Conservation (phyloP, 345 rosid genomes). For the Carallia brachiata region DNA sequence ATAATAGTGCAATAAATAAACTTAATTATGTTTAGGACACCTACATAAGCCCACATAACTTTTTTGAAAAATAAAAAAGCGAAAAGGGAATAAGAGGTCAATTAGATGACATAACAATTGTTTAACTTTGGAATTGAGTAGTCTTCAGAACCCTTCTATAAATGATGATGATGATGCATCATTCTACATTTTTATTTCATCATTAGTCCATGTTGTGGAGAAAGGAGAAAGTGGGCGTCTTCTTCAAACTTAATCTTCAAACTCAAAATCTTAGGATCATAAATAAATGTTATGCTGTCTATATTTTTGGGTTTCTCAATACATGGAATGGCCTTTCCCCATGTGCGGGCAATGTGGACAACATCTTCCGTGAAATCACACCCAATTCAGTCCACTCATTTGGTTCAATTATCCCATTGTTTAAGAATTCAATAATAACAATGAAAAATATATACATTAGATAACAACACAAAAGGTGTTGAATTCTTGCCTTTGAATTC, state of each 20-base stretch:
- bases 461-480: too few species aligned
- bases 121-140: too few species aligned
- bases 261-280: slow-evolving; percentile 27
- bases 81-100: too few species aligned
- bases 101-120: too few species aligned
- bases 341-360: slow-evolving; percentile 30
- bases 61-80: too few species aligned
- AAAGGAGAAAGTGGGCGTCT: slow-evolving; percentile 6
- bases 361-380: slow-evolving; percentile 7
- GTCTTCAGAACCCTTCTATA: not conserved
- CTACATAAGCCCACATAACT: too few species aligned
- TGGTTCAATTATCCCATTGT: too few species aligned
- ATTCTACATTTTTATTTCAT: not conserved
- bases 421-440: too few species aligned
- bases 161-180: slow-evolving; percentile 6
- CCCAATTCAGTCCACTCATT: slow-evolving; percentile 1
- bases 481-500: too few species aligned
- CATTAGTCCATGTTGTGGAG: not conserved
- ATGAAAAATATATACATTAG: too few species aligned
- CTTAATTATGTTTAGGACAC: too few species aligned
- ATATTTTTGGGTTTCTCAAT: slow-evolving; percentile 6
- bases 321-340: slow-evolving; percentile 14
- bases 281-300: slow-evolving; percentile 14
- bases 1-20: too few species aligned
- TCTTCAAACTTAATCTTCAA: not conserved